Evolutionary conservation across 352 stramenopile species (phyloP), one percentile per base, ranked within the genome.

Genomic region (Saprolegnia parasitica): DNA sequence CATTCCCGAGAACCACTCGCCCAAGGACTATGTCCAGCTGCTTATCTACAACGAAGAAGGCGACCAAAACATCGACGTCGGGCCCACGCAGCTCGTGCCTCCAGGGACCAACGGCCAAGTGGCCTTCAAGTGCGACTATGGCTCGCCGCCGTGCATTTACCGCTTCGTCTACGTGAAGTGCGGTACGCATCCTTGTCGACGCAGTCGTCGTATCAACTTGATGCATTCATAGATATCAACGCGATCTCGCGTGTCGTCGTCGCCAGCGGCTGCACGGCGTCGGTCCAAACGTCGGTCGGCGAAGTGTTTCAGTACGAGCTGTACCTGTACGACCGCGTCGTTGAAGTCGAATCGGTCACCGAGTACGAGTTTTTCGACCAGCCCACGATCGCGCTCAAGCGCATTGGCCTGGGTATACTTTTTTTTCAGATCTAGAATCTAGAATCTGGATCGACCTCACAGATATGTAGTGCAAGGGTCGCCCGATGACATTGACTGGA

Each of bases 261-360:
- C 1, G 86, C 86, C 8, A 95, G 86, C 62, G 86, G 86, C 35
- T 95, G 86, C 73, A 95, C 92, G 61, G 86, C 86, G 5, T 78
- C 92, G 10, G 83, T 95, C 6, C 84, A 95, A 65, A 80, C 83
- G 18, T 93, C 84, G 2, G 85, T 95, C 24, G 85, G 85, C 8
- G 86, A 95, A 73, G 92, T 95, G 35, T 93, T 95, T 73, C 86
- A 95, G 77, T 95, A 93, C 67, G 86, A 95, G 62, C 68, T 95
- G 67, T 95, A 86, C 67, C 71, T 95, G 62, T 95, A 95, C 63
- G 84, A 95, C 47, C 86, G 86, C 8, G 84, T 95, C 5, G 84
- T 95, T n/a, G 86, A 95, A 62, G 86, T 95, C 40, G 86, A 95
- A 68, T 93, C 83, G 64, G 88, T 93, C 21, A 78, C 84, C 0